These are phyloP conservation scores for Ogataea henricii DNA, from an alignment of 805 yeast species.

Conservation along the genomic window DNA sequence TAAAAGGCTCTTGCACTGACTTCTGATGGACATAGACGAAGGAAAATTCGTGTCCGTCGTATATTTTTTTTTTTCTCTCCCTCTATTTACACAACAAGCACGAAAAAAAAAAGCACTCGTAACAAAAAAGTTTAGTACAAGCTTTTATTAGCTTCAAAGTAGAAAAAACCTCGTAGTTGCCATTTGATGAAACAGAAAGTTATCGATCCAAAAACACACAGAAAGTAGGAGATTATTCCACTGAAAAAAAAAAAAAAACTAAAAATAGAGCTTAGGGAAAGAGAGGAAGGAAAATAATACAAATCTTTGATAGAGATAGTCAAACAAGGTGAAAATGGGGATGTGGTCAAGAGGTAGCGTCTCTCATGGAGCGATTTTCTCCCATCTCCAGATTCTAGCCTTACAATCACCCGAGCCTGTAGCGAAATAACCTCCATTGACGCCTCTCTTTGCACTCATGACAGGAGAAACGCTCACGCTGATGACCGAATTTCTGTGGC, in stretches of 20 bases:
- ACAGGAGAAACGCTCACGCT: conserved; percentile 89
- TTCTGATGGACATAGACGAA: not conserved
- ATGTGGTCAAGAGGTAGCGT: not conserved
- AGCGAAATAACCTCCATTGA: conserved; percentile 83
- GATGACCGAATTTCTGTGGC: conserved; percentile 94
- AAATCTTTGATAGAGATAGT: conserved; percentile 14
- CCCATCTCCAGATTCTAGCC: conserved; percentile 95
- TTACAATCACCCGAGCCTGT: conserved; percentile 98
- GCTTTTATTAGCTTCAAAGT: not conserved
- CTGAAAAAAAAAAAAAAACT: not conserved
- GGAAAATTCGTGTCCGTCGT: not conserved
- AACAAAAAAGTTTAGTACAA: not conserved
- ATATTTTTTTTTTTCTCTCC: not conserved
- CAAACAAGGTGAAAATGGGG: conserved; percentile 4
- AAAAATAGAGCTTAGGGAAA: conserved; percentile 10
- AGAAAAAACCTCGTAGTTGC: conserved; percentile 1
- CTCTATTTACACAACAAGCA: too few species aligned
- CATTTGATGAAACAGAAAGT: not conserved
- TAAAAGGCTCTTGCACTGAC: not conserved
- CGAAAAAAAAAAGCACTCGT: not conserved
- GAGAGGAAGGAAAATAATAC: conserved; percentile 17
- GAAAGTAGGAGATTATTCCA: not conserved
- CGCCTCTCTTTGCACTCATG: conserved; percentile 50
- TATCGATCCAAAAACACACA: not conserved
- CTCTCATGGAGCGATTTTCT: conserved; percentile 34